Evolutionary conservation across 306 rosid genomes (phyloP), one percentile per base, ranked within the genome.

Genomic region (Urtica urens): DNA sequence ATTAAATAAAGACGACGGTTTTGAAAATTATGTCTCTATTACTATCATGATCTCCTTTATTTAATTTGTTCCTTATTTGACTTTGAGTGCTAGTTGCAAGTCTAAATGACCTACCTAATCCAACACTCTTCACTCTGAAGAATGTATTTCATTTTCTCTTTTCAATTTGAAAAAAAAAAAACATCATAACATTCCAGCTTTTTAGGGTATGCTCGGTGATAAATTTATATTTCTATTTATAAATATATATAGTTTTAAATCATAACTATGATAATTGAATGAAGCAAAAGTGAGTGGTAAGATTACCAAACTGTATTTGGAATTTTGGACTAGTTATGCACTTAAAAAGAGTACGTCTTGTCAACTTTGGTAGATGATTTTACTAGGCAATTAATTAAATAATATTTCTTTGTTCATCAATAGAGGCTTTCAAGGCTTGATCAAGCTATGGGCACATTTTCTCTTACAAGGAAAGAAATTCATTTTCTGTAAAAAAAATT

Each of bases 1-100:
- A 21, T 31, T 28, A 38, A 59, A 34, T 33, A 46, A 30, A 21
- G 51, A 50, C 17, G 19, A 5, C 41, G 3, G 43, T 23, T 55
- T 72, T 45, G 70, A 72, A 57, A 72, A 44, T n/a, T 11, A 11
- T 45, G 62, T 57, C 31, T 38, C 10, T 48, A 51, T 16, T 11
- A 2, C n/a, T 10, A 10, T 10, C 31, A 15, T 20, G 51, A 31
- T 17, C 3, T 23, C 31, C 28, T 41, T 23, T 10, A 2, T 45
- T 33, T 23, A 39, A 10, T 20, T 14, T 28, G 52, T 28, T 1
- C 14, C 17, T 11, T 35, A 7, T 60, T 52, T 66, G 60, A 66
- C 41, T 24, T 60, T 5, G 13, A 15, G 14, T 16, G 24, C 37
- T 26, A 2, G 21, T 29, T 33, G 19, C 52, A 30, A 3, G 25